These are phyloP conservation scores for Tricholoma terreum DNA, from an alignment of 768 basidiomycete genomes.

Conservation along the genomic window DNA sequence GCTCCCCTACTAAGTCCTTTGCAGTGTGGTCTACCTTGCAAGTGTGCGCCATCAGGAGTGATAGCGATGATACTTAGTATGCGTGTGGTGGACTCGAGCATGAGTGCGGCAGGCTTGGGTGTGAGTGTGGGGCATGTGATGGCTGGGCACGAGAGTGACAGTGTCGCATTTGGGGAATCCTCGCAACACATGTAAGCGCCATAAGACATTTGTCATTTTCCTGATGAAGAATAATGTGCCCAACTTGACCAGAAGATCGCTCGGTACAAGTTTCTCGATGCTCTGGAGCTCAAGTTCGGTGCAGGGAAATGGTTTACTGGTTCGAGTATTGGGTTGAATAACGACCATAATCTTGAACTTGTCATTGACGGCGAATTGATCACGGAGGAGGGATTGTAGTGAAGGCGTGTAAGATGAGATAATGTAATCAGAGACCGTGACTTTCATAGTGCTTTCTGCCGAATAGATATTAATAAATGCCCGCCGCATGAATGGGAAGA, in stretches of 20 bases:
- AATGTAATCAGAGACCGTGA: neutral
- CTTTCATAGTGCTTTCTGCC: neutral
- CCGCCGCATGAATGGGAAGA: neutral
- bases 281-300: no score
- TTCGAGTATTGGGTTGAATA: no score
- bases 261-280: no score
- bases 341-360: neutral
- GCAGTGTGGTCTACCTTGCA: no score
- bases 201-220: no score
- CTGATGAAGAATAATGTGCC: no score
- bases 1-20: no score
- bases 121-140: neutral
- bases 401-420: neutral
- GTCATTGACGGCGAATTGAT: neutral
- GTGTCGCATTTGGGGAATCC: neutral
- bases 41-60: no score
- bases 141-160: neutral
- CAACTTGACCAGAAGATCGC: no score
- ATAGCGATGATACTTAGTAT: no score
- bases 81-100: neutral
- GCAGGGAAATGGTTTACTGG: no score
- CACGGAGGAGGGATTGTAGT: neutral
- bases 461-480: neutral
- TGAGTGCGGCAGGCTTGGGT: neutral
- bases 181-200: no score